phyloP scores from a whole-genome alignment of 805 yeast species.

The Pichia sporocuriosa region DNA sequence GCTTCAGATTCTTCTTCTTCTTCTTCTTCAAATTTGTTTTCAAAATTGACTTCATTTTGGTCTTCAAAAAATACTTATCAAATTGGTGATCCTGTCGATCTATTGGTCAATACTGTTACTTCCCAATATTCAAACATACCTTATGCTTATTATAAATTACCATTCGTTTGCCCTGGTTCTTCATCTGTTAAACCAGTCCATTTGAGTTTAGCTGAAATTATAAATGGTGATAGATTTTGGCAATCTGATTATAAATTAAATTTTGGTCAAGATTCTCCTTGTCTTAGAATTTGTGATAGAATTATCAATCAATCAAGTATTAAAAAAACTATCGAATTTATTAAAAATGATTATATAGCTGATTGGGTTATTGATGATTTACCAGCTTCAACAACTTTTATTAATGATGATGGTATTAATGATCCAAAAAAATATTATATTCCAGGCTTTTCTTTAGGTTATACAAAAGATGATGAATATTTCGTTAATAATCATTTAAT shows the following conservation, averaged over 20 bases:
- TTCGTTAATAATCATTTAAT: slow-evolving; percentile 75
- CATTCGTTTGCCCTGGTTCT: slow-evolving; percentile 72
- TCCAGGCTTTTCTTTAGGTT: slow-evolving; percentile 83
- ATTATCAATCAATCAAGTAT: slow-evolving; percentile 46
- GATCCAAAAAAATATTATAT: slow-evolving; percentile 55
- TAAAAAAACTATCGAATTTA: slow-evolving; percentile 50
- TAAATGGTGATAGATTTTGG: slow-evolving; percentile 77
- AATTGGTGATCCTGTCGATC: slow-evolving; percentile 55
- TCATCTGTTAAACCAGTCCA: slow-evolving; percentile 50
- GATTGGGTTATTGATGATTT: slow-evolving; percentile 81
- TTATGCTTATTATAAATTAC: slow-evolving; percentile 67
- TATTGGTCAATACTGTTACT: slow-evolving; percentile 71
- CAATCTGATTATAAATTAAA: slow-evolving; percentile 60
- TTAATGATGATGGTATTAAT: slow-evolving; percentile 45
- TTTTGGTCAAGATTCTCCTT: slow-evolving; percentile 60
- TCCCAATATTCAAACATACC: slow-evolving; percentile 75
- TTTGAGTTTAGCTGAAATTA: slow-evolving; percentile 66
- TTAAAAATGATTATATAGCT: slow-evolving; percentile 64
- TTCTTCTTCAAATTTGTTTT: no score
- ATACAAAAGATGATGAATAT: slow-evolving; percentile 49
- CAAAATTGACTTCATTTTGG: slow-evolving; percentile 16
- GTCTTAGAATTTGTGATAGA: slow-evolving; percentile 63
- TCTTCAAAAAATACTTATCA: slow-evolving; percentile 32
- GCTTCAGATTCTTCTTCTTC: not conserved
- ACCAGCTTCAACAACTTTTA: slow-evolving; percentile 84